These are phyloP conservation scores for Groenewaldozyma salmanticensis DNA, from an alignment of 805 yeast genomes.

Conservation along the genomic window DNA sequence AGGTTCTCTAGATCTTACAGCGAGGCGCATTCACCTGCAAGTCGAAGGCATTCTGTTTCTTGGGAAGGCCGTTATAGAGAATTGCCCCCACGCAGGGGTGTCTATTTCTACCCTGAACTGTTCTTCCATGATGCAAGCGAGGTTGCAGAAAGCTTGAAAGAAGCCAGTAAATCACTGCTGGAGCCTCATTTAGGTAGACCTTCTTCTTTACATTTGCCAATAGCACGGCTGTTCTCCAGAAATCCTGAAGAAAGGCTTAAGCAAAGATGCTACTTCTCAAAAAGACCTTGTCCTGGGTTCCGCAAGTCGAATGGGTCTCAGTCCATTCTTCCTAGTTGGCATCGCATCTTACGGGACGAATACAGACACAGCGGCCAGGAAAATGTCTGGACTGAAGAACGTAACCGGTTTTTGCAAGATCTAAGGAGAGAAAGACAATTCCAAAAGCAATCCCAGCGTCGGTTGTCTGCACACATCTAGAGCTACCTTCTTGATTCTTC, in stretches of 20 bases:
- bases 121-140: no score
- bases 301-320: constrained; percentile 6
- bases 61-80: no score
- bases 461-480: constrained; percentile 8
- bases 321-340: constrained; percentile 20
- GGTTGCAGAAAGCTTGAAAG: no score
- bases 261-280: constrained; percentile 14
- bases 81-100: no score
- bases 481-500: no score
- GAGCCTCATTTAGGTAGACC: no score
- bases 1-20: no score
- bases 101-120: constrained; percentile 7
- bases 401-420: constrained; percentile 18
- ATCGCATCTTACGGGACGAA: constrained; percentile 17
- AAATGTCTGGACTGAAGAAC: constrained; percentile 18
- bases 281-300: constrained; percentile 16
- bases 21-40: no score
- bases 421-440: constrained; percentile 18
- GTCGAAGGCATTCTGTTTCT: no score
- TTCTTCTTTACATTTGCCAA: no score
- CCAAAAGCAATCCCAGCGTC: constrained; percentile 14
- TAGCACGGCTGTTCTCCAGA: no score
- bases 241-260: constrained; percentile 12
- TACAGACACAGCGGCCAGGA: constrained; percentile 16
- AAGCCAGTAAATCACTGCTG: no score